Conservation (phyloP, 305 asterid genomes). For the Caryopteris hybrid region DNA sequence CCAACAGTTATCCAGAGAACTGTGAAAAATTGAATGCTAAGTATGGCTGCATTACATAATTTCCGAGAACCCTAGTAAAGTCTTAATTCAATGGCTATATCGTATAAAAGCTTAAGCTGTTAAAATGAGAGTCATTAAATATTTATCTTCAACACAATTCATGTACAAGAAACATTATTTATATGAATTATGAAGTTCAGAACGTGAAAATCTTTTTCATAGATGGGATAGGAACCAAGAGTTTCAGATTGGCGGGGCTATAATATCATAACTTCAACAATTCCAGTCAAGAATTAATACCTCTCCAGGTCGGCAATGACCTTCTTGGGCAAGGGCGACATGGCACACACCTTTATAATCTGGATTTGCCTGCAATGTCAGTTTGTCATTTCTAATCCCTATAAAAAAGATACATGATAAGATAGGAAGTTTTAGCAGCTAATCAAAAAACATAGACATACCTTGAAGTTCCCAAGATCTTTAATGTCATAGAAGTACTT, state of each 20-base stretch:
- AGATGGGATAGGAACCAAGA: not conserved
- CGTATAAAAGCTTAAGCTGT: not conserved
- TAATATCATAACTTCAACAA: not conserved
- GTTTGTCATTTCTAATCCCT: constrained; percentile 6
- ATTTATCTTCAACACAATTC: not conserved
- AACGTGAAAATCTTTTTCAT: not conserved
- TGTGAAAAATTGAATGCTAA: too few relatives aligned
- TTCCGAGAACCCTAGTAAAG: not conserved
- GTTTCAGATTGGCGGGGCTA: not conserved
- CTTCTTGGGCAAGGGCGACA: constrained; percentile 97
- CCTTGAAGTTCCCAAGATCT: constrained; percentile 87
- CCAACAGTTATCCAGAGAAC: not conserved
- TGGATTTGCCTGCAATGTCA: constrained; percentile 70
- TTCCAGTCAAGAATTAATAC: constrained; percentile 24
- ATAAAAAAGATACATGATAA: not conserved
- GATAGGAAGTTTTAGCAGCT: constrained; percentile 13
- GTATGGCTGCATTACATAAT: too few relatives aligned
- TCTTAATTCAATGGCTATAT: not conserved
- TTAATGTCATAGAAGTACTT: constrained; percentile 93
- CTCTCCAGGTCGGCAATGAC: constrained; percentile 99
- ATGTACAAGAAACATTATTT: not conserved
- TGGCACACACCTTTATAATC: constrained; percentile 99
- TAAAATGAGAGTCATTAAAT: not conserved
- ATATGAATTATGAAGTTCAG: not conserved
- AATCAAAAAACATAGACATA: constrained; percentile 13